Percentiles rank a stretch among this genome's conserved stretches.
These are phyloP conservation scores for Luffa acutangula DNA, from an alignment of 306 rosid species.

Conservation along the genomic window DNA sequence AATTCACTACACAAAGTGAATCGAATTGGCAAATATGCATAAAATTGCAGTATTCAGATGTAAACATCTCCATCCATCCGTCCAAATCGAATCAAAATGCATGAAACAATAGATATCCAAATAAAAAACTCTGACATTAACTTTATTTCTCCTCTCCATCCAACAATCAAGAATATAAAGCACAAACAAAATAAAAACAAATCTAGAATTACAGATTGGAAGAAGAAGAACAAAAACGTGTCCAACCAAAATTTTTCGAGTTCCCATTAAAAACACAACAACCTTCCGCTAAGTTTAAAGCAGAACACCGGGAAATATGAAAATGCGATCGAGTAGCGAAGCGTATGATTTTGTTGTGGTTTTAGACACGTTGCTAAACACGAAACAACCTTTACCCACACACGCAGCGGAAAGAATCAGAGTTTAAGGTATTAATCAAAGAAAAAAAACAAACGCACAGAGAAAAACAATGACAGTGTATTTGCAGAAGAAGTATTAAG, in stretches of 20 bases:
- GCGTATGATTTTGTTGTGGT: too few relatives aligned
- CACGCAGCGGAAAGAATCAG: too few relatives aligned
- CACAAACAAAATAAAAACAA: neutral
- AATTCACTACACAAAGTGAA: too few relatives aligned
- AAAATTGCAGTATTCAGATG: too few relatives aligned
- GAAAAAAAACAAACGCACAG: too few relatives aligned
- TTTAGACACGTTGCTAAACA: too few relatives aligned
- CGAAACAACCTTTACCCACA: too few relatives aligned
- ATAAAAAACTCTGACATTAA: neutral
- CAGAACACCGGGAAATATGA: neutral
- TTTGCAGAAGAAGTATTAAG: too few relatives aligned
- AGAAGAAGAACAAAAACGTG: neutral
- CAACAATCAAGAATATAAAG: too few relatives aligned
- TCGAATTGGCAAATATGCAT: too few relatives aligned
- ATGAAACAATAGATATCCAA: neutral
- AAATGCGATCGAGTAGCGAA: neutral
- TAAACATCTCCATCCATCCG: neutral
- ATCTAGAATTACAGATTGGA: neutral
- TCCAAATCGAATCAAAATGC: neutral
- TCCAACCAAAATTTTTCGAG: neutral
- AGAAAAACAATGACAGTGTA: too few relatives aligned
- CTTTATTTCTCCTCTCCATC: neutral
- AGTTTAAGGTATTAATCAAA: too few relatives aligned
- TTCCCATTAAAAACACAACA: neutral
- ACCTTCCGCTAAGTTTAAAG: neutral